These are phyloP conservation scores for Xylaria nigripes DNA, from an alignment of 495 filamentous ascomycete species.

Conservation along the genomic window DNA sequence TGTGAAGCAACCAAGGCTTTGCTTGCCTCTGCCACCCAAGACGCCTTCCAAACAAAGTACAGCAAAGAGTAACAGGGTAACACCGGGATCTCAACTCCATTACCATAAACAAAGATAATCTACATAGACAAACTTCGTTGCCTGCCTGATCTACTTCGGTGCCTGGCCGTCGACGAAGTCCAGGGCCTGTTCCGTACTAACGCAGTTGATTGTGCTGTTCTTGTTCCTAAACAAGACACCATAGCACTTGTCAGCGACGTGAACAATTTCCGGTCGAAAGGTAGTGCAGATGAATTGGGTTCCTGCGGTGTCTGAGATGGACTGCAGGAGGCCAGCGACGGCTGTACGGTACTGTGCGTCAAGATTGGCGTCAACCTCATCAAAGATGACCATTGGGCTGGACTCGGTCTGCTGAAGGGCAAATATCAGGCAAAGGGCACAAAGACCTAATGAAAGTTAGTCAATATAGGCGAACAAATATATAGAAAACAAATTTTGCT, in stretches of 20 bases:
- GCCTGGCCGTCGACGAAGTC: slow-evolving; percentile 80
- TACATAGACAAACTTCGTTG: not conserved
- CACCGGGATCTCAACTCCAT: slow-evolving; percentile 7
- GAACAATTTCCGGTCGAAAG: slow-evolving; percentile 93
- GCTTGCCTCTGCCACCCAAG: not conserved
- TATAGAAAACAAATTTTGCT: not conserved
- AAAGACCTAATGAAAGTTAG: slow-evolving; percentile 57
- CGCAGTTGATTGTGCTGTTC: slow-evolving; percentile 84
- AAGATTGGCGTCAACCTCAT: slow-evolving; percentile 97
- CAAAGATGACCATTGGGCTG: slow-evolving; percentile 96
- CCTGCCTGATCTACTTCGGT: slow-evolving; percentile 16
- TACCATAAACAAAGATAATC: slow-evolving; percentile 1
- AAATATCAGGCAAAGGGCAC: slow-evolving; percentile 92
- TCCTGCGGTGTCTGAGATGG: slow-evolving; percentile 54
- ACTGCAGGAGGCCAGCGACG: slow-evolving; percentile 77
- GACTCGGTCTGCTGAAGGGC: slow-evolving; percentile 98
- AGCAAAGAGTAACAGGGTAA: slow-evolving; percentile 1
- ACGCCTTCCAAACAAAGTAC: not conserved
- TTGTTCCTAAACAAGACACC: slow-evolving; percentile 91
- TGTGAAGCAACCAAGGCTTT: not conserved
- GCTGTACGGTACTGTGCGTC: slow-evolving; percentile 96
- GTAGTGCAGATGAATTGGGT: slow-evolving; percentile 82
- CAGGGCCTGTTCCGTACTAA: slow-evolving; percentile 77
- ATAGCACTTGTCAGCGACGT: slow-evolving; percentile 95
- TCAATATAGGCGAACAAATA: not conserved